Percentiles rank a stretch among this genome's conserved stretches.
phyloP scores from a whole-genome alignment of 805 yeast species.

The Suhomyces faveliae region DNA sequence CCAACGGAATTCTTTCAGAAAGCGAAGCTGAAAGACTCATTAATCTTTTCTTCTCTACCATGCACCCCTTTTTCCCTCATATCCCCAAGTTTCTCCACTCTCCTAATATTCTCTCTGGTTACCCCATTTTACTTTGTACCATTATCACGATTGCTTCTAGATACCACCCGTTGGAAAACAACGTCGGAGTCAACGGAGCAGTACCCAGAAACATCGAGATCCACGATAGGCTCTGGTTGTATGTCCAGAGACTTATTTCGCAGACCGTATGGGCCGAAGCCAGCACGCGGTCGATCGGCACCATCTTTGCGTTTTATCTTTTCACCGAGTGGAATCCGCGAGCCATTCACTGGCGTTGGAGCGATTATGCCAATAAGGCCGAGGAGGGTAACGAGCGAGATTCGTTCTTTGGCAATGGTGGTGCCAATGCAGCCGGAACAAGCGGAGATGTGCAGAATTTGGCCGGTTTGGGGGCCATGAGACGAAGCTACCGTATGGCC shows the following conservation, averaged over 20 bases:
- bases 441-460: conserved; percentile 42
- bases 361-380: conserved; percentile 72
- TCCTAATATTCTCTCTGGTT: conserved; percentile 64
- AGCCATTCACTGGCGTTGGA: conserved; percentile 86
- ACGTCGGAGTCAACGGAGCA: conserved; percentile 24
- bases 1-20: conserved; percentile 57
- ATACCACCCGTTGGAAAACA: conserved; percentile 59
- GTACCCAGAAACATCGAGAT: conserved; percentile 55
- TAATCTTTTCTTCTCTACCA: conserved; percentile 62
- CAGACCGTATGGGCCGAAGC: conserved; percentile 95
- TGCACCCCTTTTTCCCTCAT: conserved; percentile 91
- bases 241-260: conserved; percentile 76
- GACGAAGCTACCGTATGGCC: conserved; percentile 85
- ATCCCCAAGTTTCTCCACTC: conserved; percentile 72
- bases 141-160: conserved; percentile 78
- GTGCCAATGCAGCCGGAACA: conserved; percentile 13
- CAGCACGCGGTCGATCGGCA: conserved; percentile 80
- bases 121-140: conserved; percentile 79
- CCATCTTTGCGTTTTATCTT: conserved; percentile 77
- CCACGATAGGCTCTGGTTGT: conserved; percentile 81
- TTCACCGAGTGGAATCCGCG: conserved; percentile 96
- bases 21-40: conserved; percentile 58
- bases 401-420: not conserved
- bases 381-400: conserved; percentile 34
- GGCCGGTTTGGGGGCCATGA: conserved; percentile 80